Base-by-base conservation (phyloP, 768 basidiomycete genomes). In the Russula vinacea region DNA sequence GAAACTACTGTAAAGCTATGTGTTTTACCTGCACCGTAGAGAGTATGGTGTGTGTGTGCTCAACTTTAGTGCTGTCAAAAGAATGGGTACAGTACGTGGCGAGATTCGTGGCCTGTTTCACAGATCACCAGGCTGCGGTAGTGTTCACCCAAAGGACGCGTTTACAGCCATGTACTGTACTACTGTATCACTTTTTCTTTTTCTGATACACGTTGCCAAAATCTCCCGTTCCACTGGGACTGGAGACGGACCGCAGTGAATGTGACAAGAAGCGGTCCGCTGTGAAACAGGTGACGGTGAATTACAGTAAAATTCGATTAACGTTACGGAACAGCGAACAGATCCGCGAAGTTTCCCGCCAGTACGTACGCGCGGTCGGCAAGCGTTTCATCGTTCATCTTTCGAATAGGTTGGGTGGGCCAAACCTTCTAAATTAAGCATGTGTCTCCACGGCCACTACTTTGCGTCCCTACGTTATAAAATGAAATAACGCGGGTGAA, bases 371-470 rank as follows among this genome's bases (percentile, higher is more conserved):
- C 53, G 56, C 49, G 49, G 37, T 44, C 52, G 45, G 58, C 58
- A 53, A 64, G 54, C 40, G 45, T 47, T 47, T 47, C 45, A 47
- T 47, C 39, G 47, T 56, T 57, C 40, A 50, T 35, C 6, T 37
- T 44, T 14, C 44, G 32, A 57, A 47, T 22, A 52, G n/a, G 16
- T 17, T 56, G 19, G 32, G 55, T 45, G 50, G 64, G 42, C 55
- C 59, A 39, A 56, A 65, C 59, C 64, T 65, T 65, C 64, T 65
- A 65, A 65, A 65, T 61, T 61, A 56, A 61, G 64, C 42, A 61
- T 56, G 49, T 42, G 42, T 56, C 49, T 60, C 54, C 54, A 56
- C 44, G 37, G 40, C 64, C 37, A 56, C n/a, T 61, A 60, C 64
- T 64, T 59, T 64, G 63, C 58, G 39, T 60, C 63, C 42, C 63